Base-by-base conservation (phyloP, 352 stramenopile genomes). In the Discostella stelligera region DNA sequence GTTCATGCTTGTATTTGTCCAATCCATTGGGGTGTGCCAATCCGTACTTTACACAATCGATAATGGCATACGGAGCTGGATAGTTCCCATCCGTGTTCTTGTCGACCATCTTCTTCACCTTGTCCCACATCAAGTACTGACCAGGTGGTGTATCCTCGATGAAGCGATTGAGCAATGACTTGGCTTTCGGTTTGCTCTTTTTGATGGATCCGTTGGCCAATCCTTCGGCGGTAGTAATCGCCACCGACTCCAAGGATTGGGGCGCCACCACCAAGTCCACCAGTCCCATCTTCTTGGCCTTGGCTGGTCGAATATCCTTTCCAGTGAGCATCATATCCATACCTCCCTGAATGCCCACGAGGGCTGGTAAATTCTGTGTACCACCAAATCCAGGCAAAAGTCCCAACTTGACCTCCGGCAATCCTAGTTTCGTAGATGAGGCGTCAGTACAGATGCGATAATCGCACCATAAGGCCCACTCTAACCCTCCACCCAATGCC, bases 71-170 rank as follows among this genome's bases (percentile, higher is more conserved):
- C 0, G 95, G 95, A 11, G 96, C 95, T 0, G 96, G 96, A 90
- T 99, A 99, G 72, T 98, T 95, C 39, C 96, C 96, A 60, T 95
- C 95, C 6, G 95, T 98, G 82, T 98, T 97, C 90, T 99, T 99
- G 71, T 96, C 87, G 9, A 98, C 95, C 88, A 97, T 97, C 83
- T 98, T 94, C 14, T 94, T 89, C 3, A 97, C 94, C 85, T 98
- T 97, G 41, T 98, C 94, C 88, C 97, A 98, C 61, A 97, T 93
- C 46, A 98, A 89, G 23, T 95, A 85, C 66, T 94, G 94, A 37
- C 96, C 95, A 39, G 98, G 74, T 7, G 94, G 91, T 10, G 93
- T 98, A 83, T 98, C 95, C 85, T 99, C 97, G 39, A 99, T 88
- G 27, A 88, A 52, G 39, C 76, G 97, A 72, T 83, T 89, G 75